Conservation (phyloP, 2,329 filamentous ascomycete species). For the Xylaria polymorpha region DNA sequence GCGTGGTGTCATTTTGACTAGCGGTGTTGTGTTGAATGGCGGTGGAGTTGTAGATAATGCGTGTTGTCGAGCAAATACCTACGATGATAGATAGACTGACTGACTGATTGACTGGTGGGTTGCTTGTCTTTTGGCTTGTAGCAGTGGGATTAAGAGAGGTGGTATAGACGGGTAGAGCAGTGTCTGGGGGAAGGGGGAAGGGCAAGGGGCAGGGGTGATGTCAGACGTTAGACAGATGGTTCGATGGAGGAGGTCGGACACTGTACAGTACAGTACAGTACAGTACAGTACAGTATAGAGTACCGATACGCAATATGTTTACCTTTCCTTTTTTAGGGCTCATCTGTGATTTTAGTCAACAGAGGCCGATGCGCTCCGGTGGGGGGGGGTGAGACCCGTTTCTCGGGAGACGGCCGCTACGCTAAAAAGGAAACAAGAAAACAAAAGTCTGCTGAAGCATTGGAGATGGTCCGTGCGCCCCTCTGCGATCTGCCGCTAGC, state of each 20-base stretch:
- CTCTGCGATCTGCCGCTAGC: too few species aligned
- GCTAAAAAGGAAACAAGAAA: slow-evolving; percentile 32
- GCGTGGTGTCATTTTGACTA: slow-evolving; percentile 49
- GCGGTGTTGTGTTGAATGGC: slow-evolving; percentile 21
- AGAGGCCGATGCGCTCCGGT: slow-evolving; percentile 18
- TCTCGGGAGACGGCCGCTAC: slow-evolving; percentile 30
- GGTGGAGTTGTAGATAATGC: slow-evolving; percentile 5
- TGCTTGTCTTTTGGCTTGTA: too few species aligned
- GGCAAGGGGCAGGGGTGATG: neutral
- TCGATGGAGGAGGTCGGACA: neutral
- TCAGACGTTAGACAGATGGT: slow-evolving; percentile 1
- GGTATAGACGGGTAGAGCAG: neutral
- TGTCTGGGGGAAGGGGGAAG: slow-evolving; percentile 2
- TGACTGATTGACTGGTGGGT: too few species aligned
- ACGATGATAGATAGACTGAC: slow-evolving; percentile 26
- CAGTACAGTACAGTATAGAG: too few species aligned
- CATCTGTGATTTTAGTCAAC: slow-evolving; percentile 30
- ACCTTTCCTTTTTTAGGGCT: slow-evolving; percentile 20
- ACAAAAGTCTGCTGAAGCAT: slow-evolving; percentile 12
- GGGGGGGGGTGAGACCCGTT: slow-evolving; percentile 22
- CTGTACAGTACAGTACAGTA: neutral
- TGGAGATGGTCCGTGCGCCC: slow-evolving; percentile 10
- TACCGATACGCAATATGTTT: slow-evolving; percentile 7
- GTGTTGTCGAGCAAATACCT: slow-evolving; percentile 33
- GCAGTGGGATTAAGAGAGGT: slow-evolving; percentile 7